Evolutionary conservation across 2,329 filamentous ascomycete genomes (phyloP), one percentile per base, ranked within the genome.

Genomic region (Fusarium keratoplasticum): DNA sequence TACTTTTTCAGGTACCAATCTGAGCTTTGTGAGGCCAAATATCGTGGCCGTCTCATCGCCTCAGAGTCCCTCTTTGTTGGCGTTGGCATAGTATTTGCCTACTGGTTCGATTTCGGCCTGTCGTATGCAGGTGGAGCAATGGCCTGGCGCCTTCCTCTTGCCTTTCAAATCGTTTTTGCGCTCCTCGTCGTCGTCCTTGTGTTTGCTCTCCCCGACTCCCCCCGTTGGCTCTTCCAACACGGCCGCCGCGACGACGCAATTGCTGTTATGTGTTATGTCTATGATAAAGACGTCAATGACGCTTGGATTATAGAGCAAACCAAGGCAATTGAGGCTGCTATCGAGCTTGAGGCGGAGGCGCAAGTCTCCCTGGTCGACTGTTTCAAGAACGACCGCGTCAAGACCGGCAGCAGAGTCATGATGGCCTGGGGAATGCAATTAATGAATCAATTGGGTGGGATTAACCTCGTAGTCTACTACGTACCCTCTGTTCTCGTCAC

Each of bases 41-140:
- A 87, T 69, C 82, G 87, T 57, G 87, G 87, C 2, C 86, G 87
- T 66, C 81, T 89, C 25, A 86, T 89, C 66, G 87, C 87, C 80
- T 84, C 88, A 61, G 87, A 81, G 11, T 77, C 83, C 4, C 76
- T 83, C 11, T 83, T 84, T 35, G 80, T 85, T 16, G 82, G 84
- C 8, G 78, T 84, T 18, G 83, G 82, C 1, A 81, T 84, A 16
- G 79, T 82, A 13, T 78, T 83, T 29, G 81, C 81, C 3, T 80
- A 89, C 79, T 88, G 69, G 85, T 88, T 78, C 58, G 77, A 79
- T 13, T 80, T 77, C 31, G 83, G 82, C 5, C 79, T 82, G 8
- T 80, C 78, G 3, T 84, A 78, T 44, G 76, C 77, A 7, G 78
- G 76, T 0, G 78, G 78, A 0, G 59, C 76, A 0, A 71, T 80